Evolutionary conservation across 345 rosid species (phyloP).

Genomic region (Eucalyptus caleyi): DNA sequence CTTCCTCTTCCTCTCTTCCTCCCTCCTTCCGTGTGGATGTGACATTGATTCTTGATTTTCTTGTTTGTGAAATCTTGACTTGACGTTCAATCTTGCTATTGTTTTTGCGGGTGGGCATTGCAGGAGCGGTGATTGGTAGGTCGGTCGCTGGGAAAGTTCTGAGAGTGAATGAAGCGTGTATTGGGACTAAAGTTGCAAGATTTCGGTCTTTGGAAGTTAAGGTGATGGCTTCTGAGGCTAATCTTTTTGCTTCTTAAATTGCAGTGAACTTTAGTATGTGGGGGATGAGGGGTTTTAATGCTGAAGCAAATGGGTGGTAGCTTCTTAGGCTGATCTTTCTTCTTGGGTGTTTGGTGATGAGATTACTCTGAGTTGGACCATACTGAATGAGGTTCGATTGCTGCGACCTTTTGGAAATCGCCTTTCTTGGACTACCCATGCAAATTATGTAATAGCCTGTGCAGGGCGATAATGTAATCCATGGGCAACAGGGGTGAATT

Average conservation of each 20-base stretch:
- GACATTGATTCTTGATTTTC: neutral
- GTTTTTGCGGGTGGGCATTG: neutral
- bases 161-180: conserved; percentile 23
- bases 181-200: conserved; percentile 22
- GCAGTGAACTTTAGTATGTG: neutral
- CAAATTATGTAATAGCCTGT: neutral
- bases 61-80: neutral
- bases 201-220: conserved; percentile 43
- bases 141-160: conserved; percentile 28
- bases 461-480: neutral
- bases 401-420: neutral
- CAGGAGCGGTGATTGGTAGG: conserved; percentile 19
- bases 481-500: neutral
- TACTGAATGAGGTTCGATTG: neutral
- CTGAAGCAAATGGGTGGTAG: neutral
- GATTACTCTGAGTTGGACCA: neutral
- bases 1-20: neutral
- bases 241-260: neutral
- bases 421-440: neutral
- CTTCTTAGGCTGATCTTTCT: neutral
- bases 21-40: neutral
- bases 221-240: conserved; percentile 22
- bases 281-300: neutral
- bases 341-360: neutral
- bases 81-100: neutral